These are phyloP conservation scores for Gremmenia infestans DNA, from an alignment of 2,329 filamentous ascomycete genomes.

Conservation along the genomic window DNA sequence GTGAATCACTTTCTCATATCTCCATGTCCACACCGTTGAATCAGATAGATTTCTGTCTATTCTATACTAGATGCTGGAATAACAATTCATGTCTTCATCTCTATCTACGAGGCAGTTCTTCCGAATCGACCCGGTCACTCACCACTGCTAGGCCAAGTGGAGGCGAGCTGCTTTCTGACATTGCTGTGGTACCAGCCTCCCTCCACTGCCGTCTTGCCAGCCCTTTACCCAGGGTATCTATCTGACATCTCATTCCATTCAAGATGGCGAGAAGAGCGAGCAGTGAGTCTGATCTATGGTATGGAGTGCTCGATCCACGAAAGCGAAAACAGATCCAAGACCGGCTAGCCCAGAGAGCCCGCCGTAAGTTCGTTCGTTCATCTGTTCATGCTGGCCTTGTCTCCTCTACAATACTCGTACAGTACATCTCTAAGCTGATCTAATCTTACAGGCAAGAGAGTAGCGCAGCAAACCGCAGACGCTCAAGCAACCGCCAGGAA, in stretches of 20 bases:
- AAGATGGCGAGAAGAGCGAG: not conserved
- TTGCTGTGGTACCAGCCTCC: not conserved
- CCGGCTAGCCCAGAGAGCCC: conserved; percentile 17
- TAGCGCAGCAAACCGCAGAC: not conserved
- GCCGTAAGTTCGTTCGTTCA: conserved; percentile 10
- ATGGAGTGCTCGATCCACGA: conserved; percentile 13
- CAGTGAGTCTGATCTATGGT: conserved; percentile 9
- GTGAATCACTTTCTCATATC: not conserved
- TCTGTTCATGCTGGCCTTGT: not conserved
- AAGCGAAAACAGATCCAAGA: conserved; percentile 22
- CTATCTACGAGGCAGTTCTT: not conserved
- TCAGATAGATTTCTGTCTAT: not conserved
- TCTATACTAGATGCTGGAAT: not conserved
- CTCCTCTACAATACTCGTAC: too few species aligned
- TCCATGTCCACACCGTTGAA: not conserved
- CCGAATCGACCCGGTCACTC: not conserved
- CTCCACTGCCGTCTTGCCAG: not conserved
- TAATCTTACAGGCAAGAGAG: not conserved
- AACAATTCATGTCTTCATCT: not conserved
- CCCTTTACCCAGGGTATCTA: not conserved
- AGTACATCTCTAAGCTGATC: not conserved
- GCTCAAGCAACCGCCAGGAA: not conserved
- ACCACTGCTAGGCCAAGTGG: not conserved
- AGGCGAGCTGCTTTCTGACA: not conserved
- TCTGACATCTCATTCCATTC: not conserved